A percentile compares a stretch with the other conserved stretches of the same genome.
Evolutionary conservation across 2,329 filamentous ascomycete genomes (phyloP).

Genomic region (Annulohypoxylon truncatum): DNA sequence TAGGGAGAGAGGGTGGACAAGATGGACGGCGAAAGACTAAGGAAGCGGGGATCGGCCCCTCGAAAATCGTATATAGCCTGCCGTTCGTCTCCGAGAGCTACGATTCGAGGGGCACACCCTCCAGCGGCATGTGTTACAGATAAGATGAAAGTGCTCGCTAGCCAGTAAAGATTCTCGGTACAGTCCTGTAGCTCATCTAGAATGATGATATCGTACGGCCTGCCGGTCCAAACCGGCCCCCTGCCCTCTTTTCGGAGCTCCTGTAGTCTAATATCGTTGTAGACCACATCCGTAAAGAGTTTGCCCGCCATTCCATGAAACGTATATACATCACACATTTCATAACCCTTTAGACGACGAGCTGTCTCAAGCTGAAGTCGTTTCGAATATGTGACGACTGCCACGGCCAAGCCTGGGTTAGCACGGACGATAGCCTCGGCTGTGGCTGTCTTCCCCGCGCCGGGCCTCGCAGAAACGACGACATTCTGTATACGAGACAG

Average conservation of each 20-base stretch:
- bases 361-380: slow-evolving; percentile 45
- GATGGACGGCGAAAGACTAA: slow-evolving; percentile 43
- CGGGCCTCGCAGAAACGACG: slow-evolving; percentile 50
- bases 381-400: slow-evolving; percentile 47
- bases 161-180: slow-evolving; percentile 46
- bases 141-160: slow-evolving; percentile 43
- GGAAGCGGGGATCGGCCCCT: slow-evolving; percentile 47
- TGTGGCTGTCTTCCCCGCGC: slow-evolving; percentile 50
- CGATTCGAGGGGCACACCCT: slow-evolving; percentile 38
- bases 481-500: slow-evolving; percentile 45
- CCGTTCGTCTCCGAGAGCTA: slow-evolving; percentile 49
- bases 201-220: slow-evolving; percentile 49
- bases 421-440: slow-evolving; percentile 48
- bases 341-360: slow-evolving; percentile 38
- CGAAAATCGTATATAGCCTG: slow-evolving; percentile 49
- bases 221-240: slow-evolving; percentile 39
- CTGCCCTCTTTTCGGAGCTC: slow-evolving; percentile 18
- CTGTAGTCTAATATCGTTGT: slow-evolving; percentile 38
- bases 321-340: slow-evolving; percentile 41
- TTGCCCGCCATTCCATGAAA: slow-evolving; percentile 45
- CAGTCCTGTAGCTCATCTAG: slow-evolving; percentile 52
- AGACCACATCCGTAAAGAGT: slow-evolving; percentile 36
- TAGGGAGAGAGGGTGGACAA: slow-evolving; percentile 40
- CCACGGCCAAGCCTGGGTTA: slow-evolving; percentile 37
- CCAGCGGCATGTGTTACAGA: slow-evolving; percentile 37